Percentiles rank a stretch among this genome's conserved stretches.
Conservation (phyloP, 2,329 filamentous ascomycete species). For the Cladosporium sp. region DNA sequence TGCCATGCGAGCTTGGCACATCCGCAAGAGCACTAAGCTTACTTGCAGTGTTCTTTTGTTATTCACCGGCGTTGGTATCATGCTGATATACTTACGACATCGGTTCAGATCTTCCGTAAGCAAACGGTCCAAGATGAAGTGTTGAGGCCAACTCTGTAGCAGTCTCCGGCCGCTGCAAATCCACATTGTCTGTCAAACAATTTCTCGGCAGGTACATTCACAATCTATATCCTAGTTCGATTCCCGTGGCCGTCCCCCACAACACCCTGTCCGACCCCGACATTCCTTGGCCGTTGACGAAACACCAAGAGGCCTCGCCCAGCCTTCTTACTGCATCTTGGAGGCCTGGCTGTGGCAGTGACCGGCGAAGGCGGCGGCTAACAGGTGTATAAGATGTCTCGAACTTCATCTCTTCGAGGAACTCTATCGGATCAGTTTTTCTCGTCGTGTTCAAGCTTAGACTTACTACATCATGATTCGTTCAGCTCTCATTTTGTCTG, state of each 20-base stretch:
- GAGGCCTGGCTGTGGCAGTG: not conserved
- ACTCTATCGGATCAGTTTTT: not conserved
- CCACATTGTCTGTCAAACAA: too few species aligned
- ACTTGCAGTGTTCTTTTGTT: not conserved
- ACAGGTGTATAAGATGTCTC: not conserved
- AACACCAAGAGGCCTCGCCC: slow-evolving; percentile 1
- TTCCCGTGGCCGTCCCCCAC: not conserved
- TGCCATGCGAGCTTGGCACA: not conserved
- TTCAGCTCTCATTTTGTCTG: not conserved
- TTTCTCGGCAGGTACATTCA: not conserved
- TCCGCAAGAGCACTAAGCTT: not conserved
- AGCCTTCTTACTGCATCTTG: not conserved
- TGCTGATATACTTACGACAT: too few species aligned
- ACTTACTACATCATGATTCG: not conserved
- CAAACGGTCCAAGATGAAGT: too few species aligned
- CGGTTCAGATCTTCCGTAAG: too few species aligned
- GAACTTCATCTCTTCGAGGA: not conserved
- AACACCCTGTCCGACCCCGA: not conserved
- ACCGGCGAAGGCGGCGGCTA: not conserved
- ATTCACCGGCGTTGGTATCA: too few species aligned
- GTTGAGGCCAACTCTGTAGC: too few species aligned
- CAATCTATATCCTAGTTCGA: slow-evolving; percentile 7
- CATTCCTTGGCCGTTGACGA: slow-evolving; percentile 6
- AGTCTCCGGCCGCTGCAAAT: too few species aligned
- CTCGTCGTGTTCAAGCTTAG: too few species aligned